Base-by-base conservation (phyloP, 1,284 basidiomycete genomes). In the Pholiota adiposa region DNA sequence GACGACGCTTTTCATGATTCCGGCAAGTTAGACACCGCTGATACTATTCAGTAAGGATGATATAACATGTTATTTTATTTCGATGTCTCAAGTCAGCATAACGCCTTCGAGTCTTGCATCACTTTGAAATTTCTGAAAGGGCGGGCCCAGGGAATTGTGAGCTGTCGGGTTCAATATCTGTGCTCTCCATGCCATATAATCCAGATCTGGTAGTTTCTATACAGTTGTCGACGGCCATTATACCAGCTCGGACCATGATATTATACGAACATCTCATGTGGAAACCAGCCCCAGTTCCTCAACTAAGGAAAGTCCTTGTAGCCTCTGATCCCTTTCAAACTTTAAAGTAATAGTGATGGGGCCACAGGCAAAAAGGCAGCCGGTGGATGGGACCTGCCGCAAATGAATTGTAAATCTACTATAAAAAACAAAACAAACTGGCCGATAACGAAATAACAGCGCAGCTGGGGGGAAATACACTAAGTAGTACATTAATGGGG, bases 271-370 rank as follows among this genome's bases (percentile, higher is more conserved):
- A 27, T 23, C 12, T 27, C n/a, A n/a, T n/a, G n/a, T n/a, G n/a
- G n/a, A 23, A 23, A 21, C 9, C 44, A 46, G 18, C 2, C 16
- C 4, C 21, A 25, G 27, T 7, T 21, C 23, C 21, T 25, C 44
- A 14, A 19, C 44, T 23, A 43, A 18, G 7, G 19, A 23, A 2
- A 9, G 18, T 8, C n/a, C 36, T 53, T 53, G 51, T 53, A 53
- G 18, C 41, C 31, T 43, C 14, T 53, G 51, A 53, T 53, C 51
- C 51, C 51, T 53, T 53, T 53, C 51, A 53, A n/a, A 46, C 44
- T 46, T 46, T 23, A 46, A 46, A 7, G 14, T 16, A 8, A 46
- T 16, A n/a, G 16, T 27, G 44, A 27, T 41, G 23, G 4, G 2
- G 51, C 25, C n/a, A 36, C 49, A 19, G 14, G 25, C 23, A 14